Conservation (phyloP, 78 protist species). For the Cyanophora paradoxa region DNA sequence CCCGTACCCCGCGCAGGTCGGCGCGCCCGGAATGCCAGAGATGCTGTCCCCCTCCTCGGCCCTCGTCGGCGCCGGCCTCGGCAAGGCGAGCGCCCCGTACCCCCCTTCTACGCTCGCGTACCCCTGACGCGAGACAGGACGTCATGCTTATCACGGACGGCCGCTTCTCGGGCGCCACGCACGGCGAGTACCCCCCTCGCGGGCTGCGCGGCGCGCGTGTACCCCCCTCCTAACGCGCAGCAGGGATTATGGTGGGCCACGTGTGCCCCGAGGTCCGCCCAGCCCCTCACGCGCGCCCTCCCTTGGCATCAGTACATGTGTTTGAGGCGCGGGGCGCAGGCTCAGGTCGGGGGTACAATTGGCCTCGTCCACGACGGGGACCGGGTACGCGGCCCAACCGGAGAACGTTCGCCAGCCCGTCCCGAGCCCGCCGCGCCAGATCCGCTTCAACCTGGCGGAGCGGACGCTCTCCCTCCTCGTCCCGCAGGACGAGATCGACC, state of each 20-base stretch:
- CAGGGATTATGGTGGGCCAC: constrained; percentile 2
- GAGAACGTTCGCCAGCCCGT: no score
- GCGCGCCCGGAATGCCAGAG: not conserved
- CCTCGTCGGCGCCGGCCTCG: not conserved
- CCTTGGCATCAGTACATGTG: no score
- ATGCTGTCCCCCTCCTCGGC: not conserved
- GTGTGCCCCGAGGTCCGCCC: not conserved
- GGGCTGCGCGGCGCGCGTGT: no score
- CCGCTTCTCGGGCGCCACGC: constrained; percentile 1
- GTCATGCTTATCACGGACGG: not conserved
- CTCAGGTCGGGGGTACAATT: not conserved
- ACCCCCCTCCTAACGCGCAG: no score
- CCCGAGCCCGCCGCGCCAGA: no score
- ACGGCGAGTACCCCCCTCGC: no score
- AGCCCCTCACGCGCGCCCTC: no score
- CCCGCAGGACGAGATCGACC: not conserved
- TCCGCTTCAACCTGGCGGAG: not conserved
- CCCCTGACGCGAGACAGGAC: not conserved
- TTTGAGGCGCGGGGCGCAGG: no score
- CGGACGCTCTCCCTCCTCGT: not conserved
- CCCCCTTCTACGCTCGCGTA: not conserved
- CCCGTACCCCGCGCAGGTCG: not conserved
- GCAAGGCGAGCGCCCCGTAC: not conserved
- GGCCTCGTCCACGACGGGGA: not conserved
- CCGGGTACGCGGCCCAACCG: no score